phyloP scores from a whole-genome alignment of 225 moss, liverwort and hornwort species.

The Antitrichia curtipendula region DNA sequence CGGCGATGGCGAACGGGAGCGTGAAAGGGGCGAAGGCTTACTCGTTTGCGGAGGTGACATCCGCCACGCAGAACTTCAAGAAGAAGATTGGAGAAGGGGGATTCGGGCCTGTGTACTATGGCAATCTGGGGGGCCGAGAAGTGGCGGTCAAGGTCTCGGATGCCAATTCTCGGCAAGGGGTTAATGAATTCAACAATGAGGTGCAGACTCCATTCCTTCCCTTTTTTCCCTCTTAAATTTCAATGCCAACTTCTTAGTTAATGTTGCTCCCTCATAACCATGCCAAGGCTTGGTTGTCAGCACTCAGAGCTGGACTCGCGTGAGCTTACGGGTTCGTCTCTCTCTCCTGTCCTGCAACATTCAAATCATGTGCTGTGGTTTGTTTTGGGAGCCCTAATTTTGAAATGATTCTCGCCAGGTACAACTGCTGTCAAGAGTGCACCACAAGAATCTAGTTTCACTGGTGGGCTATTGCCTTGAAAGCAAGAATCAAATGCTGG shows the following conservation, averaged over 20 bases:
- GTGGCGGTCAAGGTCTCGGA: conserved; percentile 34
- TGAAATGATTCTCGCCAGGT: neutral
- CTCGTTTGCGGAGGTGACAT: neutral
- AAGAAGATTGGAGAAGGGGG: conserved; percentile 25
- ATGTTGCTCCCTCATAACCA: neutral
- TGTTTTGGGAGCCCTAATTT: neutral
- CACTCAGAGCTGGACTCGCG: too few species aligned
- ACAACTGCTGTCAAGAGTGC: conserved; percentile 45
- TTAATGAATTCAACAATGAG: conserved; percentile 35
- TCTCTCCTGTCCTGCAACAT: neutral
- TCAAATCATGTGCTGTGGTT: neutral
- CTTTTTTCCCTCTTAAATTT: neutral
- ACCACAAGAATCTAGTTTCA: conserved; percentile 59
- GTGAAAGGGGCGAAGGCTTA: conserved; percentile 8
- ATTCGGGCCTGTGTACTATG: conserved; percentile 32
- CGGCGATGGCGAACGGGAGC: neutral
- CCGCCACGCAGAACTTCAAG: conserved; percentile 14
- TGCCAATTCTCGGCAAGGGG: conserved; percentile 17
- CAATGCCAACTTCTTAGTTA: too few species aligned
- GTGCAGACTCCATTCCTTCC: neutral
- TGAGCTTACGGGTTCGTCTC: neutral
- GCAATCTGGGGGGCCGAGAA: conserved; percentile 12
- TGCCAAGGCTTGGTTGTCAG: too few species aligned
- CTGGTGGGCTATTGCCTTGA: conserved; percentile 49
- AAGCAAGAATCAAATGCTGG: conserved; percentile 20